Conservation (phyloP, 2,329 filamentous ascomycete genomes). For the Colletotrichum phormii region DNA sequence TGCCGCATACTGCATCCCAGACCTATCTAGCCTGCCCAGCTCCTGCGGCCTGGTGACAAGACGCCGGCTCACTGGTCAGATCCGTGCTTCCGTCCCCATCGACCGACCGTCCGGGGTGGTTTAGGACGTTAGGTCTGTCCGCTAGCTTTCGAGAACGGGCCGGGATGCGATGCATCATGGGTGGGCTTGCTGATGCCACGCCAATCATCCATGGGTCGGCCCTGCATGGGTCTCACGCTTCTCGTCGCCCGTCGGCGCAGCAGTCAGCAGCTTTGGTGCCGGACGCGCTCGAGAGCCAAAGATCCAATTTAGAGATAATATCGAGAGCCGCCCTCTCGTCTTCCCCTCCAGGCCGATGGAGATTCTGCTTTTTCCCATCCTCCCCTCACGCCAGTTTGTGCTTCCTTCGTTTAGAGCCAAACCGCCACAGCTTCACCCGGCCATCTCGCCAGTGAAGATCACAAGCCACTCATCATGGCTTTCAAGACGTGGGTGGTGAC, state of each 20-base stretch:
- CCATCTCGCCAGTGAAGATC: conserved; percentile 13
- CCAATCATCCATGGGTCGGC: conserved; percentile 26
- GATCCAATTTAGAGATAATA: conserved; percentile 22
- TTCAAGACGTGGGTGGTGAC: conserved; percentile 37
- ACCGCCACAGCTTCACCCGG: conserved; percentile 7
- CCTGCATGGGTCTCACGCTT: conserved; percentile 14
- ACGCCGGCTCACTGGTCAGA: conserved; percentile 14
- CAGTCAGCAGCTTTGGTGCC: conserved; percentile 1
- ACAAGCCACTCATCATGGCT: conserved; percentile 32
- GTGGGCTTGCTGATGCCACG: conserved; percentile 24
- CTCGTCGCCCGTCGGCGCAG: conserved; percentile 14
- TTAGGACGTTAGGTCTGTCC: conserved; percentile 6
- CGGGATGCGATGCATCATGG: conserved; percentile 19
- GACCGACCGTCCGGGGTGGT: conserved; percentile 20
- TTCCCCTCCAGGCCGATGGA: conserved; percentile 7
- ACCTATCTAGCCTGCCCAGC: conserved; percentile 16
- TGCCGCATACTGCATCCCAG: background rate
- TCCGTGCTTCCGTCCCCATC: conserved; percentile 20
- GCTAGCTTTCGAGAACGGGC: conserved; percentile 16
- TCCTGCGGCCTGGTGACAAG: conserved; percentile 16
- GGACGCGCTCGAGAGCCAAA: conserved; percentile 13
- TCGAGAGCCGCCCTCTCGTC: conserved; percentile 23
- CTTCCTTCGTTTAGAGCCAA: conserved; percentile 30
- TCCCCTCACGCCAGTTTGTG: conserved; percentile 9
- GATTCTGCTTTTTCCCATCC: conserved; percentile 15